A percentile compares a stretch with the other conserved stretches of the same genome.
Conservation (phyloP, 306 rosid species). For the Luffa aegyptiaca region DNA sequence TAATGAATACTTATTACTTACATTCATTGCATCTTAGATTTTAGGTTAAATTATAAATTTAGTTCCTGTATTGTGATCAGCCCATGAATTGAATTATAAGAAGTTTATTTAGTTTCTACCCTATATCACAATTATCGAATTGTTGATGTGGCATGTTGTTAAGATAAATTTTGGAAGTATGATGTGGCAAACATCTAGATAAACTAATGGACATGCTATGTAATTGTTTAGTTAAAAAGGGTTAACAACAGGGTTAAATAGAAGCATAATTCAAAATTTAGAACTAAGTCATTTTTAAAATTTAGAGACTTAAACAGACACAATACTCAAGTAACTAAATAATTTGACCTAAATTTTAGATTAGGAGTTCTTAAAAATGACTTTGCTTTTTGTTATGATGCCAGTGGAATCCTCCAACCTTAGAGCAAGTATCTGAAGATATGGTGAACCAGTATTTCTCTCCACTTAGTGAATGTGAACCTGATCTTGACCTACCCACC, state of each 20-base stretch:
- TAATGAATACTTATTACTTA: background rate
- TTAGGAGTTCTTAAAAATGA: slow-evolving; percentile 7
- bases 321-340: background rate
- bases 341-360: background rate
- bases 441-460: slow-evolving; percentile 76
- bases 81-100: too few relatives aligned
- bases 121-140: background rate
- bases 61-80: background rate
- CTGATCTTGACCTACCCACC: slow-evolving; percentile 66
- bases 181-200: background rate
- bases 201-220: too few relatives aligned
- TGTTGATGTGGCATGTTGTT: background rate
- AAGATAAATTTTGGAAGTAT: background rate
- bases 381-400: slow-evolving; percentile 5
- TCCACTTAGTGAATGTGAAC: slow-evolving; percentile 49
- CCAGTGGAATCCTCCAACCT: slow-evolving; percentile 96
- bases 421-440: slow-evolving; percentile 64
- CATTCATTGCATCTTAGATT: background rate
- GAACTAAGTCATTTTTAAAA: background rate
- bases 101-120: too few relatives aligned
- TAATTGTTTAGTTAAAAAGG: too few relatives aligned
- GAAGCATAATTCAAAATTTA: background rate
- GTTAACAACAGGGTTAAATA: too few relatives aligned
- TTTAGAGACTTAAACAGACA: background rate
- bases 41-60: background rate